Conservation (phyloP, 306 rosid genomes). For the Cicer chorassanicum region DNA sequence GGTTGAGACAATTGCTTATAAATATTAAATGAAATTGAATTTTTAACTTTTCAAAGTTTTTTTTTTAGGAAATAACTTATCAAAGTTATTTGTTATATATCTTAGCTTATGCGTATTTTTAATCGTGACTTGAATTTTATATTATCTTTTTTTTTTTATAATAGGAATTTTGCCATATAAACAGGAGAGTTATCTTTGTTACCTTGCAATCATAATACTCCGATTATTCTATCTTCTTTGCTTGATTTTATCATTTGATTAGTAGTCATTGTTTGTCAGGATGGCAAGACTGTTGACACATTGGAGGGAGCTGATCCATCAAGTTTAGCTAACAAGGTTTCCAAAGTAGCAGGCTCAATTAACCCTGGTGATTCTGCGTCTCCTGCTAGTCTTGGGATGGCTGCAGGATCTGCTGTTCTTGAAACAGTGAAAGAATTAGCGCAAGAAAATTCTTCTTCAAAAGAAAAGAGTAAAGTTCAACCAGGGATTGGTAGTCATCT, state of each 20-base stretch:
- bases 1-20: neutral
- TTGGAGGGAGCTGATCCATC: slow-evolving; percentile 99
- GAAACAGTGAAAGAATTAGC: slow-evolving; percentile 79
- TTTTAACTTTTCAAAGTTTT: slow-evolving; percentile 12
- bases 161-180: neutral
- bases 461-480: slow-evolving; percentile 51
- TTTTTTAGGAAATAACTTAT: neutral
- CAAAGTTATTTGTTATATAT: slow-evolving; percentile 3
- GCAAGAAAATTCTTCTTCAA: slow-evolving; percentile 62
- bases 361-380: slow-evolving; percentile 81
- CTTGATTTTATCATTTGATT: slow-evolving; percentile 30
- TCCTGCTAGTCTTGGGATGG: slow-evolving; percentile 93
- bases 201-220: neutral
- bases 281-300: slow-evolving; percentile 79
- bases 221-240: slow-evolving; percentile 11
- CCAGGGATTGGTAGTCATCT: slow-evolving; percentile 54
- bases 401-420: slow-evolving; percentile 75
- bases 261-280: slow-evolving; percentile 55
- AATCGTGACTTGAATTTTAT: neutral
- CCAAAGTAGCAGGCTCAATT: slow-evolving; percentile 78
- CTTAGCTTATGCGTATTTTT: slow-evolving; percentile 13
- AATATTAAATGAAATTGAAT: neutral
- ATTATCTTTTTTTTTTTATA: neutral
- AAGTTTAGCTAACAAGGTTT: slow-evolving; percentile 92
- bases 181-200: slow-evolving; percentile 17